Percentiles rank a stretch among this genome's conserved stretches.
phyloP scores from a whole-genome alignment of 148 eudicot genomes.

The Vaccinium darrowii region DNA sequence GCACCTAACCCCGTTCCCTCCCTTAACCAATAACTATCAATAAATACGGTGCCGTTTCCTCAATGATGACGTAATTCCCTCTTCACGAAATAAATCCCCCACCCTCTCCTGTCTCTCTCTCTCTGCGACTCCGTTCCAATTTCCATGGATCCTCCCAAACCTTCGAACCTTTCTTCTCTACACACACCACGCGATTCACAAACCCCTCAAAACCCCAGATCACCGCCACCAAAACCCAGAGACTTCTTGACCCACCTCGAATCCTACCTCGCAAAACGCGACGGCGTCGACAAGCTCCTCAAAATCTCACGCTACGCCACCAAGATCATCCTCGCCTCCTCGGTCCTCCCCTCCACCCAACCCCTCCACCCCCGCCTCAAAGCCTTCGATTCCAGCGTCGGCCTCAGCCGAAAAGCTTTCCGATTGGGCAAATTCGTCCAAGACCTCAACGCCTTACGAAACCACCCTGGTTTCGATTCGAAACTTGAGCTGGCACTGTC shows the following conservation, averaged over 20 bases:
- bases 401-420: constrained; percentile 87
- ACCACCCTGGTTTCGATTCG: constrained; percentile 1
- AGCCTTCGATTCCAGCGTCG: constrained; percentile 75
- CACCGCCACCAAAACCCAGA: constrained; percentile 12
- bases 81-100: too few species aligned
- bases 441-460: constrained; percentile 66
- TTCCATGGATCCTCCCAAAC: too few species aligned
- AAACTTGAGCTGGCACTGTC: constrained; percentile 28
- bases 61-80: too few species aligned
- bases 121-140: too few species aligned
- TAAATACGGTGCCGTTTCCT: too few species aligned
- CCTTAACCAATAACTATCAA: too few species aligned
- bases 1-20: too few species aligned
- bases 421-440: constrained; percentile 91
- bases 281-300: constrained; percentile 90
- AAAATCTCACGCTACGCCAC: constrained; percentile 90
- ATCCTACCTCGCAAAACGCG: constrained; percentile 88
- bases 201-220: constrained; percentile 10
- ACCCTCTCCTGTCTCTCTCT: too few species aligned
- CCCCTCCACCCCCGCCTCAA: constrained; percentile 47
- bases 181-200: not conserved
- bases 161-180: too few species aligned
- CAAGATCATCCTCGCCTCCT: constrained; percentile 66
- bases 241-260: constrained; percentile 80
- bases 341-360: constrained; percentile 40